A percentile compares a stretch with the other conserved stretches of the same genome.
Evolutionary conservation across 2,329 filamentous ascomycete species (phyloP).

Genomic region (Fusarium brachygibbosum): DNA sequence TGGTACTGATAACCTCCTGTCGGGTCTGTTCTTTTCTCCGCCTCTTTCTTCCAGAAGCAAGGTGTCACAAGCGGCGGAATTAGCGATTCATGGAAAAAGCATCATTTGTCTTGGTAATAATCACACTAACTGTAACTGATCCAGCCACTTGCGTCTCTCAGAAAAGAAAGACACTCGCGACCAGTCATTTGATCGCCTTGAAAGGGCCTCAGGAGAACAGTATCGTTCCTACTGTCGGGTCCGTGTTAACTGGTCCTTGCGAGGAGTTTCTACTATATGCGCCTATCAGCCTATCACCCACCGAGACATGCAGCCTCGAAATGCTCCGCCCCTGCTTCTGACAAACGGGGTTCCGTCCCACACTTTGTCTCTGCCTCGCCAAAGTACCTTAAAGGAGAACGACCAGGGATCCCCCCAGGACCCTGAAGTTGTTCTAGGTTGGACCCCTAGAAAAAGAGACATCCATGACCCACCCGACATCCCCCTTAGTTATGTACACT

Average conservation of each 20-base stretch:
- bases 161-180: neutral
- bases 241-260: constrained; percentile 19
- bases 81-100: constrained; percentile 2
- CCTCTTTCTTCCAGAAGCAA: constrained; percentile 20
- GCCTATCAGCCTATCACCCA: constrained; percentile 9
- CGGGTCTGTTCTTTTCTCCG: constrained; percentile 5
- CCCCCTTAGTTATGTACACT: constrained; percentile 7
- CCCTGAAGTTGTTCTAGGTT: neutral
- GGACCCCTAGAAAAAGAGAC: too few relatives aligned
- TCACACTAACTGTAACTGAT: neutral
- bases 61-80: neutral
- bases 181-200: constrained; percentile 40
- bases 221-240: constrained; percentile 16
- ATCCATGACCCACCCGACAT: constrained; percentile 3
- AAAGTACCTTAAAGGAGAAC: constrained; percentile 33
- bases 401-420: constrained; percentile 6
- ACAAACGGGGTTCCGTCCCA: constrained; percentile 18
- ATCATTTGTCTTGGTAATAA: constrained; percentile 3
- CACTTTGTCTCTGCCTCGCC: constrained; percentile 44
- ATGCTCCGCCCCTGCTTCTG: constrained; percentile 29
- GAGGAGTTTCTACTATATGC: constrained; percentile 1
- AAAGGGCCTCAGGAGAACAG: constrained; percentile 32
- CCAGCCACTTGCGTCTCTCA: neutral
- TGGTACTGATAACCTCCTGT: constrained; percentile 17
- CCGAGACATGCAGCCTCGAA: constrained; percentile 19